Conservation (phyloP, 352 stramenopile species). For the Globisporangium cederbergense region DNA sequence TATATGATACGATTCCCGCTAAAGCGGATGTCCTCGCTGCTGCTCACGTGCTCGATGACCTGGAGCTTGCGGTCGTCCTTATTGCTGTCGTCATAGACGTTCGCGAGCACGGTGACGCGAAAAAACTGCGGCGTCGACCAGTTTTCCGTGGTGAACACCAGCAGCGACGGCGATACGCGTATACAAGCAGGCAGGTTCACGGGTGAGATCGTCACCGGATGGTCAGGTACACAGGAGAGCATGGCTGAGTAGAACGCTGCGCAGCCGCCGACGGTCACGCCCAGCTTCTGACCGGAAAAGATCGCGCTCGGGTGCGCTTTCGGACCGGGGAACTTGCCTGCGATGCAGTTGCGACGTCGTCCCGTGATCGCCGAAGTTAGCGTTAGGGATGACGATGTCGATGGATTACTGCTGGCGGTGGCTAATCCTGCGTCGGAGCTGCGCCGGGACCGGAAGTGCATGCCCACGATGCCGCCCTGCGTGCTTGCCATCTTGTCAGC, state of each 20-base stretch:
- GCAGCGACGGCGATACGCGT: constrained; percentile 40
- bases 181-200: constrained; percentile 47
- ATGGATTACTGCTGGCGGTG: background rate
- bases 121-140: constrained; percentile 50
- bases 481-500: background rate
- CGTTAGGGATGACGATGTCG: background rate
- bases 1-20: constrained; percentile 36
- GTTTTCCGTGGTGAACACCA: constrained; percentile 45
- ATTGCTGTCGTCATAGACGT: constrained; percentile 19
- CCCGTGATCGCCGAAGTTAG: background rate
- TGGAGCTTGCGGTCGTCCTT: constrained; percentile 29
- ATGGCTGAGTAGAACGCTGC: constrained; percentile 53
- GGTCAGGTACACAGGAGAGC: constrained; percentile 38
- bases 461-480: constrained; percentile 6
- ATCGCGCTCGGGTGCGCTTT: constrained; percentile 31
- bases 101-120: constrained; percentile 35
- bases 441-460: background rate
- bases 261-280: constrained; percentile 38
- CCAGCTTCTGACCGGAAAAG: constrained; percentile 30
- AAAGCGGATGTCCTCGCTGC: constrained; percentile 45
- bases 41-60: constrained; percentile 46
- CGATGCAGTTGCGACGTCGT: constrained; percentile 17
- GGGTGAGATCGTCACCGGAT: constrained; percentile 41
- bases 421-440: background rate
- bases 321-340: constrained; percentile 10